phyloP scores from a whole-genome alignment of 192 early-diverging fungal species.

The Pilobolus umbonatus region DNA sequence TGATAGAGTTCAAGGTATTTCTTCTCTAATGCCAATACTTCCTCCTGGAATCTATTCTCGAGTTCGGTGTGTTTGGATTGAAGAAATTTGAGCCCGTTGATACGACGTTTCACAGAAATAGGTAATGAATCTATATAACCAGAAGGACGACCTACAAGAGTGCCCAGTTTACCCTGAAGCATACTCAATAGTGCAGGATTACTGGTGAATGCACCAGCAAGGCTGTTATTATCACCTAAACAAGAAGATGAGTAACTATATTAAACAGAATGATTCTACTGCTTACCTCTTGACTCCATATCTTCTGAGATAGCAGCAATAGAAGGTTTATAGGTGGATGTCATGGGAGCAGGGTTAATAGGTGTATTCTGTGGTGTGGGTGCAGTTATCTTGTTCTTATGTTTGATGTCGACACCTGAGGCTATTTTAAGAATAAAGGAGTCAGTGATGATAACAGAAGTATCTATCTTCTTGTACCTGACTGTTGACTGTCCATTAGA shows the following conservation, averaged over 20 bases:
- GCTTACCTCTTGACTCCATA: conserved; percentile 31
- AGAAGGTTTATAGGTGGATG: conserved; percentile 40
- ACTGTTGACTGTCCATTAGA: too few relatives aligned
- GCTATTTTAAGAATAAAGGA: not conserved
- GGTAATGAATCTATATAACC: conserved; percentile 46
- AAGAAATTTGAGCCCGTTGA: conserved; percentile 83
- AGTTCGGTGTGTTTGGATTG: conserved; percentile 84
- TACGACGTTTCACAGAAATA: conserved; percentile 72
- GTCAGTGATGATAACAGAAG: not conserved
- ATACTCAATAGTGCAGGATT: conserved; percentile 67
- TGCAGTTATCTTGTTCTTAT: conserved; percentile 42
- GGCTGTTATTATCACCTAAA: not conserved
- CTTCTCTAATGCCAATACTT: conserved; percentile 93
- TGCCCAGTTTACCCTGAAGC: conserved; percentile 72
- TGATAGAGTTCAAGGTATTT: conserved; percentile 85
- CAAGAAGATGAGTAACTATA: not conserved
- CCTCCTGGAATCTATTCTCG: conserved; percentile 87
- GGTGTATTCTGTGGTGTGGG: conserved; percentile 57
- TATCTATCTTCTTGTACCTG: not conserved
- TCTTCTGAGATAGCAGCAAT: conserved; percentile 46
- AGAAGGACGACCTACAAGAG: conserved; percentile 69
- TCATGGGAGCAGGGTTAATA: conserved; percentile 51
- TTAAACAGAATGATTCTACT: not conserved
- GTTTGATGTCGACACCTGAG: conserved; percentile 37
- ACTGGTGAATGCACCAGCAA: conserved; percentile 35